Conservation (phyloP, 2,329 filamentous ascomycete species). For the Diaporthe sp. region DNA sequence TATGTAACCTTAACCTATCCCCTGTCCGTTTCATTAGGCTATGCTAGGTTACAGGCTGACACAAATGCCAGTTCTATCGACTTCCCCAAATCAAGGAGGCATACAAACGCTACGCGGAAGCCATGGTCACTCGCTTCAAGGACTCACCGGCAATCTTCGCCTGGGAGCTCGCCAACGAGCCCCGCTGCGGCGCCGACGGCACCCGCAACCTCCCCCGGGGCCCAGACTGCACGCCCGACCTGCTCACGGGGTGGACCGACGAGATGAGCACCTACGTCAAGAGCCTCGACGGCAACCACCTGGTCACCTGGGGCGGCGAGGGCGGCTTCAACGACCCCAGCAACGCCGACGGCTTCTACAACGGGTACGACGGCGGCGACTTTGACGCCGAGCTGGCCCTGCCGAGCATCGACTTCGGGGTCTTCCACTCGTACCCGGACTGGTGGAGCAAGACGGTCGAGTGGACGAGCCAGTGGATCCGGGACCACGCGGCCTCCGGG, state of each 20-base stretch:
- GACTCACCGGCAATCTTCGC: slow-evolving; percentile 72
- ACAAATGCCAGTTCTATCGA: slow-evolving; percentile 60
- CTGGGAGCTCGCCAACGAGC: slow-evolving; percentile 78
- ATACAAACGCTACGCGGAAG: slow-evolving; percentile 71
- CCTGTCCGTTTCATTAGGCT: neutral
- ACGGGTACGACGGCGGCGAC: slow-evolving; percentile 65
- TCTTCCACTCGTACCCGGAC: slow-evolving; percentile 70
- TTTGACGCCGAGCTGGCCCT: slow-evolving; percentile 65
- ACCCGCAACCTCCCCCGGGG: slow-evolving; percentile 61
- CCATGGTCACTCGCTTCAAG: slow-evolving; percentile 71
- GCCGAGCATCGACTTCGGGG: slow-evolving; percentile 66
- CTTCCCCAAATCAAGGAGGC: slow-evolving; percentile 64
- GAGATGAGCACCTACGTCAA: slow-evolving; percentile 71
- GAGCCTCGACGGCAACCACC: slow-evolving; percentile 63
- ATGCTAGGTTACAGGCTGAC: neutral
- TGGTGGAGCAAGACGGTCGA: slow-evolving; percentile 66
- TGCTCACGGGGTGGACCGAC: slow-evolving; percentile 63
- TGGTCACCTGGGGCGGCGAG: slow-evolving; percentile 70
- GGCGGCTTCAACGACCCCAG: slow-evolving; percentile 66
- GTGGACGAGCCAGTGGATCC: slow-evolving; percentile 69
- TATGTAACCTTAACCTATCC: slow-evolving; percentile 44
- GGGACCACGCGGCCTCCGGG: slow-evolving; percentile 63
- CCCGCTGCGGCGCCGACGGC: slow-evolving; percentile 62
- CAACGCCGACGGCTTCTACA: slow-evolving; percentile 60
- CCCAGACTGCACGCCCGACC: slow-evolving; percentile 55